A percentile compares a stretch with the other conserved stretches of the same genome.
Evolutionary conservation across 805 yeast species (phyloP).

Genomic region (Debaryomyces tyrocola): DNA sequence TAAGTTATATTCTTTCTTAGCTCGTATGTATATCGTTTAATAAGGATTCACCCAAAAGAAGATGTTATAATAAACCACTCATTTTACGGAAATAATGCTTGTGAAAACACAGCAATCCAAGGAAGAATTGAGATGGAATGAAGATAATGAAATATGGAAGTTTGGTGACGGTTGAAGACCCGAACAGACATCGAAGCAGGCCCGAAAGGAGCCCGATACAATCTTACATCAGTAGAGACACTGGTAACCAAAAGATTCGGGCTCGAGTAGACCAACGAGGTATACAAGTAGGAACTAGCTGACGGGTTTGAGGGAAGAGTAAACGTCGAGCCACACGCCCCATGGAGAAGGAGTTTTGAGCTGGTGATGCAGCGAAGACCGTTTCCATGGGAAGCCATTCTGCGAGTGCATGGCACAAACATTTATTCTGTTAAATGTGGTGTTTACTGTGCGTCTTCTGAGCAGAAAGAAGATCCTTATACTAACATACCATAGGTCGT

Average conservation of each 20-base stretch:
- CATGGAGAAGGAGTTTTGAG: background rate
- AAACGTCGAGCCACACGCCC: too few relatives aligned
- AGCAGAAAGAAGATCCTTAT: conserved; percentile 38
- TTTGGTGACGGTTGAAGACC: background rate
- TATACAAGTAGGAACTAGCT: background rate
- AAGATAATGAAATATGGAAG: background rate
- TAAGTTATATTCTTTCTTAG: conserved; percentile 97
- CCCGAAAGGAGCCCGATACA: background rate
- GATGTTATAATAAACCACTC: conserved; percentile 1
- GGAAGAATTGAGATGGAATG: too few relatives aligned
- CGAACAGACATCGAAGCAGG: background rate
- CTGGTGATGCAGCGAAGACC: background rate
- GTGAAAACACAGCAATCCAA: too few relatives aligned
- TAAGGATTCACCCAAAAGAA: conserved; percentile 1
- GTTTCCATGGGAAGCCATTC: conserved; percentile 16
- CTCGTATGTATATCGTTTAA: conserved; percentile 73
- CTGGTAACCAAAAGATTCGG: background rate
- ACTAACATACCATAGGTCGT: conserved; percentile 70
- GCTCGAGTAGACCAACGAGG: background rate
- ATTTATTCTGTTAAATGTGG: conserved; percentile 7
- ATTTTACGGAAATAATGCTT: too few relatives aligned
- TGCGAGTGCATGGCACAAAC: conserved; percentile 34
- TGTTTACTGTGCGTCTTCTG: conserved; percentile 37
- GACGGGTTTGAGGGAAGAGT: too few relatives aligned
- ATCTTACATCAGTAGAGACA: background rate